Percentiles rank a stretch among this genome's conserved stretches.
Evolutionary conservation across 108 stramenopile genomes (phyloP).

Genomic region (Cyclotella kingstonii): DNA sequence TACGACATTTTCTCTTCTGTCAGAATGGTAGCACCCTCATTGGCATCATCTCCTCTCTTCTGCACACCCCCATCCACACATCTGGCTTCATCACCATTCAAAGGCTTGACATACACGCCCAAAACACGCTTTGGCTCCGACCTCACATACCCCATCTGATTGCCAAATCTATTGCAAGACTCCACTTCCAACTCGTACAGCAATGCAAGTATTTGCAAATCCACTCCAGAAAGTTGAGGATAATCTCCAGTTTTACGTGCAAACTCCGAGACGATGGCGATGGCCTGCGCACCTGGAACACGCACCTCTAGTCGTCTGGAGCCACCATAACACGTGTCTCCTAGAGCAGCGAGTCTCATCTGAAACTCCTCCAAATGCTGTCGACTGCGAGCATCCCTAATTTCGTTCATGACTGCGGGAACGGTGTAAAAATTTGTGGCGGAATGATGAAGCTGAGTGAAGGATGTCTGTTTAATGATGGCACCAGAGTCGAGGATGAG

Average conservation of each 20-base stretch:
- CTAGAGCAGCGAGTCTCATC: slow-evolving; percentile 47
- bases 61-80: not conserved
- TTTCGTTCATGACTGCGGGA: slow-evolving; percentile 69
- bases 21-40: slow-evolving; percentile 7
- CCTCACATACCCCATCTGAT: slow-evolving; percentile 58
- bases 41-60: slow-evolving; percentile 2
- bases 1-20: not conserved
- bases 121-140: slow-evolving; percentile 73
- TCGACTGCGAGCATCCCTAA: slow-evolving; percentile 75
- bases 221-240: slow-evolving; percentile 69
- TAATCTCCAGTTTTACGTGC: slow-evolving; percentile 94
- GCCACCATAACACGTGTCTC: not conserved
- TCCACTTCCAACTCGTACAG: slow-evolving; percentile 86
- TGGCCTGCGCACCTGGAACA: slow-evolving; percentile 52
- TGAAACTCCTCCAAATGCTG: slow-evolving; percentile 57
- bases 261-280: slow-evolving; percentile 73
- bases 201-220: slow-evolving; percentile 91
- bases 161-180: slow-evolving; percentile 30
- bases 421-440: slow-evolving; percentile 66
- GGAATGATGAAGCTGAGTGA: slow-evolving; percentile 48
- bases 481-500: slow-evolving; percentile 85
- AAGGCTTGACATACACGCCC: slow-evolving; percentile 52
- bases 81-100: slow-evolving; percentile 31
- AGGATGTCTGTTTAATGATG: slow-evolving; percentile 66
- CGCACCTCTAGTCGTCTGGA: slow-evolving; percentile 21